Percentiles rank a stretch among this genome's conserved stretches.
phyloP scores from a whole-genome alignment of 352 stramenopile species.

The Globisporangium viniferum region DNA sequence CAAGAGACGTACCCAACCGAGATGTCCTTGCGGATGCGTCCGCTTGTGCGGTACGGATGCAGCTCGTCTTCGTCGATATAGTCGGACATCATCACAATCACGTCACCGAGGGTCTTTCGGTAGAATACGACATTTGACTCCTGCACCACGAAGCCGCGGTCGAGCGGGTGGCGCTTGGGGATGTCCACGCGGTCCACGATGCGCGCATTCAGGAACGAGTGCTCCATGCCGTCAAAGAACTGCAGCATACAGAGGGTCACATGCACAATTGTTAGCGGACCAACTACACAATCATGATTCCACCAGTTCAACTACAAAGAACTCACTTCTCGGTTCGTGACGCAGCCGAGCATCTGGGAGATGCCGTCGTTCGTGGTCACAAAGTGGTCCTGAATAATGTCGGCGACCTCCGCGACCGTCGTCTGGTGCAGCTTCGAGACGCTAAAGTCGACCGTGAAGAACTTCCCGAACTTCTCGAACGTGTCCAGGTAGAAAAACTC shows the following conservation, averaged over 20 bases:
- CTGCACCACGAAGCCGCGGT: slow-evolving; percentile 51
- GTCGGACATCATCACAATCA: slow-evolving; percentile 49
- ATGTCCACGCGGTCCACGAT: slow-evolving; percentile 64
- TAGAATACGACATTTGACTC: slow-evolving; percentile 66
- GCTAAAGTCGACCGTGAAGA: slow-evolving; percentile 68
- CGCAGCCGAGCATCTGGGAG: slow-evolving; percentile 48
- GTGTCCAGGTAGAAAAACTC: slow-evolving; percentile 69
- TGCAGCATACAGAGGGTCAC: slow-evolving; percentile 2
- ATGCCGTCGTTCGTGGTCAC: slow-evolving; percentile 50
- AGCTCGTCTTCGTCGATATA: slow-evolving; percentile 61
- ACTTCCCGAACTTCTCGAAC: slow-evolving; percentile 66
- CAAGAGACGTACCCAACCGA: slow-evolving; percentile 35
- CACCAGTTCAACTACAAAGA: too few relatives aligned
- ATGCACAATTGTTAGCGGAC: not conserved
- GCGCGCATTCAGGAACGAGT: slow-evolving; percentile 50
- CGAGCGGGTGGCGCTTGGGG: slow-evolving; percentile 25
- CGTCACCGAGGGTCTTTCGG: slow-evolving; percentile 36
- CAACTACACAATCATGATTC: too few relatives aligned
- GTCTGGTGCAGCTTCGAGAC: slow-evolving; percentile 44
- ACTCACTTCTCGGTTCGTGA: slow-evolving; percentile 49
- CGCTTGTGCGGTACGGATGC: slow-evolving; percentile 42
- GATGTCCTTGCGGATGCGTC: slow-evolving; percentile 56
- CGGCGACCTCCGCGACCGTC: slow-evolving; percentile 40
- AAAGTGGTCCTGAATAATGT: slow-evolving; percentile 58
- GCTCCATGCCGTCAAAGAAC: slow-evolving; percentile 58